A percentile compares a stretch with the other conserved stretches of the same genome.
Evolutionary conservation across 2,329 filamentous ascomycete species (phyloP).

Genomic region (Sporothrix globosa): DNA sequence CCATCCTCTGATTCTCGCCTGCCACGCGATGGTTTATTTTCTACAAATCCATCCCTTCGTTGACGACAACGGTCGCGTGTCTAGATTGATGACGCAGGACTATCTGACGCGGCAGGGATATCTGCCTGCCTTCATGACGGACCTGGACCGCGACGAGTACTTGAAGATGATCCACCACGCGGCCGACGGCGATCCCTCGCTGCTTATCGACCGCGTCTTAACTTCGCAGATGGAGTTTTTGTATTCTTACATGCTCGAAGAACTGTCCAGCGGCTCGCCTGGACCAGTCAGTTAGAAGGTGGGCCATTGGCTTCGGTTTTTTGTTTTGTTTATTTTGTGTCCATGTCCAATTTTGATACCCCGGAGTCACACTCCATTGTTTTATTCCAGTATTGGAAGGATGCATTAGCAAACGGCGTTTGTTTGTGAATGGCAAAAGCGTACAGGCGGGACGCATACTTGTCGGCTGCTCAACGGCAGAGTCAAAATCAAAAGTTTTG

Average conservation of each 20-base stretch:
- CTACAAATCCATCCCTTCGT: constrained; percentile 1
- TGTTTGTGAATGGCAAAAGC: too few species aligned
- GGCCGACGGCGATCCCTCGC: neutral
- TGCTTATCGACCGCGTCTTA: neutral
- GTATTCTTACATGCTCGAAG: neutral
- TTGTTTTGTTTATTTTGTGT: too few species aligned
- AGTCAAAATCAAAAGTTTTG: too few species aligned
- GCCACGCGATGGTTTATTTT: constrained; percentile 10
- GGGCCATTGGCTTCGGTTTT: too few species aligned
- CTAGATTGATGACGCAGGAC: neutral
- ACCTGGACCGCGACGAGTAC: neutral
- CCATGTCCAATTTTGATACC: neutral
- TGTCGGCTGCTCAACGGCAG: too few species aligned
- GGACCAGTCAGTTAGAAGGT: too few species aligned
- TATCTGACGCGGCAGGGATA: constrained; percentile 13
- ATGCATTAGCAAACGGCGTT: too few species aligned
- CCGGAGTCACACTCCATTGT: neutral
- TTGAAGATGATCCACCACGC: neutral
- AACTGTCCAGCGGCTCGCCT: too few species aligned
- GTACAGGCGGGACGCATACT: too few species aligned
- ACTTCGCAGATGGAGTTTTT: neutral
- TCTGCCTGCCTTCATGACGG: neutral
- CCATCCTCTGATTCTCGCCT: neutral
- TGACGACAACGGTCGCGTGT: constrained; percentile 3
- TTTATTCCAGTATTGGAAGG: too few species aligned